Evolutionary conservation across 2,329 filamentous ascomycete genomes (phyloP).

Genomic region (Scedosporium boydii): DNA sequence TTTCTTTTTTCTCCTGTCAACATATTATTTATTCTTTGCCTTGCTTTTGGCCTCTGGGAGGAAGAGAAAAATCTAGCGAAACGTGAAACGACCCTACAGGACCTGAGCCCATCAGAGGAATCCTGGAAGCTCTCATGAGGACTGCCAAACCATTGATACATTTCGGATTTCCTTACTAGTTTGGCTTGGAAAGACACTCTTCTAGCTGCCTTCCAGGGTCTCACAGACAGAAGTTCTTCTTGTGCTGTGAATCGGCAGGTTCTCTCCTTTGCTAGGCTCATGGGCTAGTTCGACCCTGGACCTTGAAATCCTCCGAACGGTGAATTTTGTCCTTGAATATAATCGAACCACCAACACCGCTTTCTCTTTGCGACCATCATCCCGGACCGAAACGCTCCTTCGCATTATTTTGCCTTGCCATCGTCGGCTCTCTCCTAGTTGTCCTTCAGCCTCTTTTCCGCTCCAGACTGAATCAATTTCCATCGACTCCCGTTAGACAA

Average conservation of each 20-base stretch:
- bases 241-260: not conserved
- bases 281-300: not conserved
- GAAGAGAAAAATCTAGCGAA: slow-evolving; percentile 4
- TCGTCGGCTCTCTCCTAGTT: not conserved
- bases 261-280: not conserved
- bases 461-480: not conserved
- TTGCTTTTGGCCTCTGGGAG: slow-evolving; percentile 7
- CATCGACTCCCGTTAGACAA: not conserved
- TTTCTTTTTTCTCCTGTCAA: not conserved
- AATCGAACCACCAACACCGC: not conserved
- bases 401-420: not conserved
- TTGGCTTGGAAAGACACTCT: not conserved
- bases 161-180: not conserved
- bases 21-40: slow-evolving; percentile 2
- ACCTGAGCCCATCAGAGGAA: not conserved
- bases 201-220: not conserved
- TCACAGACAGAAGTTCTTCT: not conserved
- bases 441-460: not conserved
- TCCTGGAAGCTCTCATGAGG: not conserved
- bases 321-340: not conserved
- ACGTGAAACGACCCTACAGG: not conserved
- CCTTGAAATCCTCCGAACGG: not conserved
- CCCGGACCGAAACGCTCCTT: not conserved
- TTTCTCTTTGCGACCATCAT: not conserved
- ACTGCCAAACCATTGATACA: not conserved